Evolutionary conservation across 192 early-diverging fungal species (phyloP).

Genomic region (Umbelopsis ramanniana): DNA sequence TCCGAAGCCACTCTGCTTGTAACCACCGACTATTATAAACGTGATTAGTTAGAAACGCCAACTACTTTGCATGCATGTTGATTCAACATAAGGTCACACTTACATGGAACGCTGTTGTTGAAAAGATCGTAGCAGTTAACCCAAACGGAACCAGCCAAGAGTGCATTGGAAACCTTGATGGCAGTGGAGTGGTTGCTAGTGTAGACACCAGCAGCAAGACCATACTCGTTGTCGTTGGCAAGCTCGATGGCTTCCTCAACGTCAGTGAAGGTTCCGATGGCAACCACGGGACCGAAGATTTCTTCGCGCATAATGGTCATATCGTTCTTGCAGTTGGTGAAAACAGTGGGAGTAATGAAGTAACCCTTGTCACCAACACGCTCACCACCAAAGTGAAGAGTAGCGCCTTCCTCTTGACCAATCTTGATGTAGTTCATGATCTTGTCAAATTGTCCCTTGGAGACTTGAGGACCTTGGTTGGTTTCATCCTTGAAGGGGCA

Average conservation of each 20-base stretch:
- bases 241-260: conserved; percentile 75
- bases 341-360: conserved; percentile 80
- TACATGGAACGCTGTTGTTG: conserved; percentile 20
- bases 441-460: conserved; percentile 70
- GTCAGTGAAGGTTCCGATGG: conserved; percentile 67
- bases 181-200: conserved; percentile 69
- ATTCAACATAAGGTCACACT: not conserved
- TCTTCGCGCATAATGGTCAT: conserved; percentile 71
- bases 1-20: conserved; percentile 73
- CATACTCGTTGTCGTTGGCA: conserved; percentile 79
- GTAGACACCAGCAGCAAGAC: conserved; percentile 78
- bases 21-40: conserved; percentile 66
- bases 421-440: conserved; percentile 63
- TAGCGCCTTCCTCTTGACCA: conserved; percentile 66
- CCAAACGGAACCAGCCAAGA: conserved; percentile 67
- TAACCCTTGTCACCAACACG: conserved; percentile 69
- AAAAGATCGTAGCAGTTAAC: conserved; percentile 55
- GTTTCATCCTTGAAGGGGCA: conserved; percentile 66
- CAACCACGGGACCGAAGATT: conserved; percentile 87
- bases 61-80: not conserved
- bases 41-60: not conserved
- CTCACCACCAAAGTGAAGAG: conserved; percentile 59
- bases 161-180: conserved; percentile 48
- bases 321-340: conserved; percentile 60
- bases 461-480: conserved; percentile 77